Evolutionary conservation across 2,329 filamentous ascomycete species (phyloP), one percentile per base, ranked within the genome.

Genomic region (Colletotrichum tanaceti): DNA sequence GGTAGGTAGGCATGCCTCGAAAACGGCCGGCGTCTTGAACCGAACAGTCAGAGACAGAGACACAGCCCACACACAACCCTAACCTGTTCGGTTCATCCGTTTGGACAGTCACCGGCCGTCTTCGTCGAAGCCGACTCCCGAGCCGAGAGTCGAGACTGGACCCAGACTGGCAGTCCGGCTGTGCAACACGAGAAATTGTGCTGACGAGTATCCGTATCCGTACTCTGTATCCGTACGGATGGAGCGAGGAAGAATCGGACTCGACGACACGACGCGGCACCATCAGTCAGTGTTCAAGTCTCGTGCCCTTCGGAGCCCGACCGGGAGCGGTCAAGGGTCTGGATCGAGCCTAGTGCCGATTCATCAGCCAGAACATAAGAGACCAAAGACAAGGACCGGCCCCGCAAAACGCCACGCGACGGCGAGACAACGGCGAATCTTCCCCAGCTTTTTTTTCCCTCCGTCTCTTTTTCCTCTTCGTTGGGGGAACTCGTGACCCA

Each of bases 321-420:
- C 53, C 62, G 62, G 55, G 62, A 54, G 62, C 65, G 65, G 65
- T 60, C 65, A 55, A 68, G 65, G 55, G 35, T 60, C 65, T 65
- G 39, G 39, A 68, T 68, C 62, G 43, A 61, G 65, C n/a, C 35
- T 68, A 68, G 65, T 49, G 65, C 16, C 65, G 65, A 68, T 68
- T 68, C 62, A 65, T 49, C 35, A 68, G 43, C 59, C 39, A 58
- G 35, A 44, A 44, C 44, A 57, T 44, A 41, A 24, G 22, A 10
- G 32, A 59, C 43, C 41, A 44, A 63, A 47, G 41, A 22, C 38
- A 32, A 9, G 46, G 32, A 46, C 44, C 47, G 52, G 55, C 63
- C 70, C 70, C 70, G 68, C 68, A 70, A 68, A 65, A 71, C 70
- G 64, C 70, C 70, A 71, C 68, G 70, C 70, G 68, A 71, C 70